phyloP scores from a whole-genome alignment of 768 basidiomycete genomes.

The Lentinula sp. region DNA sequence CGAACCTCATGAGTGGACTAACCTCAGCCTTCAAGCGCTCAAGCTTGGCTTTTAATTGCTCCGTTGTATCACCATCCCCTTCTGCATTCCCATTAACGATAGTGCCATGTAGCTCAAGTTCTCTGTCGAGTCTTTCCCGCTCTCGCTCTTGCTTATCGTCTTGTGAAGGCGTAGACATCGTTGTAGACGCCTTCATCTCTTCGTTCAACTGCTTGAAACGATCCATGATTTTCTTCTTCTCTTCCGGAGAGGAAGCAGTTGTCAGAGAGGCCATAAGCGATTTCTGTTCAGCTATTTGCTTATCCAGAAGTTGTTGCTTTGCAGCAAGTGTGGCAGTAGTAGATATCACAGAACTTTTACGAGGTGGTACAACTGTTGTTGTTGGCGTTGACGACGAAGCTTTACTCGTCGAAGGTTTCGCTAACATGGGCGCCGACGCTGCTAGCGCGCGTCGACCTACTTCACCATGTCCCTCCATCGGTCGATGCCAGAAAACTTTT shows the following conservation, averaged over 20 bases:
- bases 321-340: conserved; percentile 52
- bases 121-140: conserved; percentile 70
- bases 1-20: conserved; percentile 15
- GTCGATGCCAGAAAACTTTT: conserved; percentile 93
- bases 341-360: conserved; percentile 30
- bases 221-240: conserved; percentile 77
- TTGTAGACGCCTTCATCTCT: conserved; percentile 54
- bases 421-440: conserved; percentile 72
- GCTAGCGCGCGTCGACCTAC: conserved; percentile 73
- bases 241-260: conserved; percentile 50
- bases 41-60: conserved; percentile 67
- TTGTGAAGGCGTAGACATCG: conserved; percentile 15
- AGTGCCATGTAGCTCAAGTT: conserved; percentile 65
- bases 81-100: conserved; percentile 19
- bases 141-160: conserved; percentile 50
- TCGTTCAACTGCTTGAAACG: conserved; percentile 70
- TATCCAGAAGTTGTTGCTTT: conserved; percentile 71
- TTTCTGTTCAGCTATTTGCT: conserved; percentile 88
- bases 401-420: conserved; percentile 46
- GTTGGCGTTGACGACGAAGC: conserved; percentile 15
- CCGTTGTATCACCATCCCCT: conserved; percentile 48
- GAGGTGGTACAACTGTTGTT: conserved; percentile 21
- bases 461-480: conserved; percentile 86
- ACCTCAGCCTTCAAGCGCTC: conserved; percentile 80
- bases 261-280: conserved; percentile 66